Evolutionary conservation across 2,329 filamentous ascomycete genomes (phyloP).

Genomic region (Ceratocystis cubensis): DNA sequence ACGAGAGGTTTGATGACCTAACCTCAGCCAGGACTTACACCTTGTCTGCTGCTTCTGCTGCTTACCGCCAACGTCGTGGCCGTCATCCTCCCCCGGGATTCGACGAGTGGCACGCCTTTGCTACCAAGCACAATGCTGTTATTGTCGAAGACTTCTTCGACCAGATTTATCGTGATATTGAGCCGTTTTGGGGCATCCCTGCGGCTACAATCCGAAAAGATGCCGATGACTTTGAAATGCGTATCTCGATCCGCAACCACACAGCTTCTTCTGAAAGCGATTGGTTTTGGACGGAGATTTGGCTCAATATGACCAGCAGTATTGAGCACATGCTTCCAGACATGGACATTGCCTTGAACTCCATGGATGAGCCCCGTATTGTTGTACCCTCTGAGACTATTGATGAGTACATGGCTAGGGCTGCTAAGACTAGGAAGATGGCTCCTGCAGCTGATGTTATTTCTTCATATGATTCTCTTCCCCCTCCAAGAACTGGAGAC

Average conservation of each 20-base stretch:
- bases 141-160: slow-evolving; percentile 53
- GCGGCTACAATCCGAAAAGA: slow-evolving; percentile 39
- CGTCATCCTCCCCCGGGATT: slow-evolving; percentile 54
- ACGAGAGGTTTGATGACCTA: slow-evolving; percentile 32
- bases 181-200: slow-evolving; percentile 44
- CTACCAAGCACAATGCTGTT: slow-evolving; percentile 39
- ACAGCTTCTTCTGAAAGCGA: slow-evolving; percentile 40
- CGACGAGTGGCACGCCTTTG: slow-evolving; percentile 46
- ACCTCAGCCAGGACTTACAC: slow-evolving; percentile 36
- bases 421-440: slow-evolving; percentile 37
- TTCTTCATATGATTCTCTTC: slow-evolving; percentile 34
- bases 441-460: slow-evolving; percentile 34
- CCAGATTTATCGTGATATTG: slow-evolving; percentile 49
- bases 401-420: slow-evolving; percentile 39
- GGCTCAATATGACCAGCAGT: slow-evolving; percentile 40
- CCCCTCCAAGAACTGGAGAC: slow-evolving; percentile 25
- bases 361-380: slow-evolving; percentile 54
- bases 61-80: slow-evolving; percentile 44
- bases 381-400: slow-evolving; percentile 53
- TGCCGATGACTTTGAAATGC: slow-evolving; percentile 45
- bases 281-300: slow-evolving; percentile 47
- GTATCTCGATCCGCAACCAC: slow-evolving; percentile 43
- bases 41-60: slow-evolving; percentile 40
- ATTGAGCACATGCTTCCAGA: slow-evolving; percentile 48
- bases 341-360: slow-evolving; percentile 55